phyloP scores from a whole-genome alignment of 2,329 filamentous ascomycete genomes.

The Colletotrichum sp. region DNA sequence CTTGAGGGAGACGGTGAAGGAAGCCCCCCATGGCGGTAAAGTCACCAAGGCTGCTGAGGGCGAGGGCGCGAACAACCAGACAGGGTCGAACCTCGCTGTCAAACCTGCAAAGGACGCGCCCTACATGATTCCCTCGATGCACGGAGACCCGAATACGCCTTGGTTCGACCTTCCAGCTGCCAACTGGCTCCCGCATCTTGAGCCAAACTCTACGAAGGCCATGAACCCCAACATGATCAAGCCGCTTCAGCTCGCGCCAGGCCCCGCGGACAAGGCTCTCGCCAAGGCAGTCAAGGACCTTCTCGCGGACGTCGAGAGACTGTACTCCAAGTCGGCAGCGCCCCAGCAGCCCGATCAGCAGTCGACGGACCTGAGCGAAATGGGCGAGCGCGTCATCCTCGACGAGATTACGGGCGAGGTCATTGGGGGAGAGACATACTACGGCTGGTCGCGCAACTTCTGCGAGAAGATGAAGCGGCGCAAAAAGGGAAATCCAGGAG shows the following conservation, averaged over 20 bases:
- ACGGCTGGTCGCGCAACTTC: conserved; percentile 84
- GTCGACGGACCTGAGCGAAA: conserved; percentile 69
- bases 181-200: conserved; percentile 80
- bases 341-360: conserved; percentile 49
- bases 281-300: conserved; percentile 73
- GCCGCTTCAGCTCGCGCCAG: conserved; percentile 72
- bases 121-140: conserved; percentile 75
- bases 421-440: conserved; percentile 75
- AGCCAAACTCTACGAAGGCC: conserved; percentile 75
- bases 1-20: conserved; percentile 62
- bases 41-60: not conserved
- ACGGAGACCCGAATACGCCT: conserved; percentile 74
- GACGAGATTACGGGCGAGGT: conserved; percentile 72
- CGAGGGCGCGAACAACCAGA: conserved; percentile 21
- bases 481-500: conserved; percentile 32
- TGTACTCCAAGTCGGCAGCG: conserved; percentile 64
- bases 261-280: conserved; percentile 70
- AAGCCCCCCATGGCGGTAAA: conserved; percentile 30
- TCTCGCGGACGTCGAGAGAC: conserved; percentile 70
- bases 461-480: conserved; percentile 80
- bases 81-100: conserved; percentile 25
- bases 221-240: conserved; percentile 75
- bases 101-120: conserved; percentile 57
- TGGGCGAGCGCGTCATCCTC: conserved; percentile 71
- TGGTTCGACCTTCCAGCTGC: conserved; percentile 86